Evolutionary conservation across 805 yeast genomes (phyloP).

Genomic region (Lipomyces spencermartinsiae): DNA sequence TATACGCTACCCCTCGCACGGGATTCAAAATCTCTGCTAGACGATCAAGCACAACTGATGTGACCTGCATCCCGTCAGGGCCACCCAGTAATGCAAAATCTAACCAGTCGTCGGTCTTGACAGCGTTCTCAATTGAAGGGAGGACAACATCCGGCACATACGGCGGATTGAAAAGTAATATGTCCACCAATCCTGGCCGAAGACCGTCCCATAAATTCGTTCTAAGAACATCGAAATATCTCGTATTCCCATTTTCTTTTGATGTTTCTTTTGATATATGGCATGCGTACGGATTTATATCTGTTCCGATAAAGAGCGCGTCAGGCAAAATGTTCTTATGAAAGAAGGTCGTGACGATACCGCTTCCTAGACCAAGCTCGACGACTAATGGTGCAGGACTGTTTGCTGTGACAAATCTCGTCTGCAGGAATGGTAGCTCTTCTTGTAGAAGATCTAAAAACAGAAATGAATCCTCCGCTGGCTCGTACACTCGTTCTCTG

Average conservation of each 20-base stretch:
- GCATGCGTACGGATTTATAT: conserved; percentile 82
- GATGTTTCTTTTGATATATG: conserved; percentile 56
- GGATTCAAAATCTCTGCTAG: conserved; percentile 60
- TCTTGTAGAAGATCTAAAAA: conserved; percentile 79
- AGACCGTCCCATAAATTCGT: conserved; percentile 63
- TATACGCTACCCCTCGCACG: conserved; percentile 75
- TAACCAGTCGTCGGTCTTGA: conserved; percentile 70
- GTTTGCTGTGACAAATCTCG: conserved; percentile 13
- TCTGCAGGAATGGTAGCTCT: conserved; percentile 51
- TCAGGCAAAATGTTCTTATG: conserved; percentile 61
- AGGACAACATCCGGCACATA: conserved; percentile 87
- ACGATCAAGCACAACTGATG: conserved; percentile 63
- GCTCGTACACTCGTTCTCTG: conserved; percentile 84
- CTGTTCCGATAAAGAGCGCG: conserved; percentile 70
- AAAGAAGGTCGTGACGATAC: conserved; percentile 81
- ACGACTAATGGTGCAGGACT: conserved; percentile 59
- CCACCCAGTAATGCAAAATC: conserved; percentile 94
- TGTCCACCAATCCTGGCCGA: conserved; percentile 59
- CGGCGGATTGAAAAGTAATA: conserved; percentile 92
- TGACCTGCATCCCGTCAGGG: conserved; percentile 84
- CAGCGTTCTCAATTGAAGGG: conserved; percentile 61
- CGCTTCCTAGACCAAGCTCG: conserved; percentile 93
- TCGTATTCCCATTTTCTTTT: conserved; percentile 41
- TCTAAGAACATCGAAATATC: conserved; percentile 58
- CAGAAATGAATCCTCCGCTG: conserved; percentile 90